A percentile compares a stretch with the other conserved stretches of the same genome.
Evolutionary conservation across 2,329 filamentous ascomycete species (phyloP).

Genomic region (Chaetothyriales sp.): DNA sequence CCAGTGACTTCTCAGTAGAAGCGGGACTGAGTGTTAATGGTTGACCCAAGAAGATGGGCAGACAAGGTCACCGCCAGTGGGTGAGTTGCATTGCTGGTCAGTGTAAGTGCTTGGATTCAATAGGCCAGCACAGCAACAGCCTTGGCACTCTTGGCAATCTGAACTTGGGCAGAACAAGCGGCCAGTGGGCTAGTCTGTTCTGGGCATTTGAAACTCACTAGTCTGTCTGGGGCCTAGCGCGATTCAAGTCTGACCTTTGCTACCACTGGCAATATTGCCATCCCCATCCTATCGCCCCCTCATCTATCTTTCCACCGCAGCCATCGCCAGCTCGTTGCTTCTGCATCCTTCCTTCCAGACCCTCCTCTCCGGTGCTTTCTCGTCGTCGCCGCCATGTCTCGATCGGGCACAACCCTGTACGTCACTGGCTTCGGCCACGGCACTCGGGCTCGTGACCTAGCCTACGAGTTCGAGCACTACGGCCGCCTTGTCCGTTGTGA

Average conservation of each 20-base stretch:
- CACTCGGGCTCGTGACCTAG: slow-evolving; percentile 94
- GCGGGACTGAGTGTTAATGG: background rate
- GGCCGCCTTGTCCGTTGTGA: slow-evolving; percentile 95
- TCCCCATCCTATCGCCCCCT: background rate
- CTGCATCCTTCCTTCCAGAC: slow-evolving; percentile 4
- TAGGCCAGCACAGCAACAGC: background rate
- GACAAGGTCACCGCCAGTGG: background rate
- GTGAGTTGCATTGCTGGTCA: background rate
- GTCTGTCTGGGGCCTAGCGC: background rate
- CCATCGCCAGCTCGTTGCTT: slow-evolving; percentile 6
- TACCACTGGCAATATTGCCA: background rate
- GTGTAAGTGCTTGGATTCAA: background rate
- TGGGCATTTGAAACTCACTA: background rate
- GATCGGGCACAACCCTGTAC: slow-evolving; percentile 78
- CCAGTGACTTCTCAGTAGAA: background rate
- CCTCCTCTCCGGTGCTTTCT: background rate
- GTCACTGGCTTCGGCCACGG: slow-evolving; percentile 98
- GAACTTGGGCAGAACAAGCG: no score
- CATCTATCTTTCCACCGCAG: background rate
- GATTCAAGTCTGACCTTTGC: background rate
- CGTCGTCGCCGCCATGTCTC: slow-evolving; percentile 52
- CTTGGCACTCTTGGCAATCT: background rate
- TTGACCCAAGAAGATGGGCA: background rate
- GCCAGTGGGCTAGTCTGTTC: no score
- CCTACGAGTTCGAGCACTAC: slow-evolving; percentile 99